Evolutionary conservation across 352 stramenopile species (phyloP), one percentile per base, ranked within the genome.

Genomic region (Phytophthora tentaculata): DNA sequence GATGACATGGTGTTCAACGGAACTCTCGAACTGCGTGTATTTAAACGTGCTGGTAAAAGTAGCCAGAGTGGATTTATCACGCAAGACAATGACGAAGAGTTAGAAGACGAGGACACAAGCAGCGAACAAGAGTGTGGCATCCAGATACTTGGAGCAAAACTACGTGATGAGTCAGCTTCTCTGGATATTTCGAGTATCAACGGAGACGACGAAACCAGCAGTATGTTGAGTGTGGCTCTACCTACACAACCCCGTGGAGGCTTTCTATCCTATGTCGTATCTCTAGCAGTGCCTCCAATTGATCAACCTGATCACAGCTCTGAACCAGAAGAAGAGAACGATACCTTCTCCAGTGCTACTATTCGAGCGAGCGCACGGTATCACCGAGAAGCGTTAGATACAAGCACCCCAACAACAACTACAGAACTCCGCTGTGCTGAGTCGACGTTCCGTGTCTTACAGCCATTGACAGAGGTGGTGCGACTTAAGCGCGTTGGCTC

Each of bases 1-100:
- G 63, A 84, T 19, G 84, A 92, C 49, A 67, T 45, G 4, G 64
- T 92, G 4, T 23, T 54, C 0, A 63, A 86, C 37, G 84, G 86
- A 19, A 65, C 77, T 20, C 64, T 92, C 13, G 76, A 91, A 54
- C 37, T 94, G 28, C 61, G 74, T 16, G 45, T 83, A 7, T 68
- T 77, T 5, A 71, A 55, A 28, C 51, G 58, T 23, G 22, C 32
- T 29, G 23, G 43, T 32, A 55, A 57, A 23, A 22, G 2, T 23
- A 66, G 65, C 14, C 23, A 54, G n/a, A 67, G 64, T 65, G 39
- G 14, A 0, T 23, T 19, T 28, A 20, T 32, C 14, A 28, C 23
- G 6, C 41, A 64, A 57, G 28, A 17, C 14, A 35, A 49, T 13
- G 49, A 63, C 12, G 58, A 65, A 5, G 44, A 69, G 12, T 9